These are phyloP conservation scores for Jimgerdemannia lactiflua DNA, from an alignment of 192 early-diverging fungal genomes.

Conservation along the genomic window DNA sequence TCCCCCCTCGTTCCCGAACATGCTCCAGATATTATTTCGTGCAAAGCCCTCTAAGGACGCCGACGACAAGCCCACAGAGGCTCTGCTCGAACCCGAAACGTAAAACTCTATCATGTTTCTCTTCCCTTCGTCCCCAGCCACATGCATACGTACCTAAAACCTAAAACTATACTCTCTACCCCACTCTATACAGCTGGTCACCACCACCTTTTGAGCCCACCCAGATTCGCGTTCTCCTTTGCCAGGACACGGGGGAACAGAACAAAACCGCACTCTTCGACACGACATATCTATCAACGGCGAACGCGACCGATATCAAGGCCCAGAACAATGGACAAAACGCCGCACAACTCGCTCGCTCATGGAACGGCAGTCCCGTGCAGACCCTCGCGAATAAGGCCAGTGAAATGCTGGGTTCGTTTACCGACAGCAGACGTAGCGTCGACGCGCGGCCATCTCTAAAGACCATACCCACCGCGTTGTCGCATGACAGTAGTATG, in stretches of 20 bases:
- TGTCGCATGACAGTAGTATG: neutral
- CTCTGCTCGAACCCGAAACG: slow-evolving; percentile 28
- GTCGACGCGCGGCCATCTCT: slow-evolving; percentile 14
- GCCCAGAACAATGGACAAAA: slow-evolving; percentile 24
- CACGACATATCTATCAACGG: slow-evolving; percentile 17
- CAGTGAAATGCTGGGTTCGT: slow-evolving; percentile 14
- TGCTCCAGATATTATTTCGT: neutral
- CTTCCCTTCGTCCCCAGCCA: neutral
- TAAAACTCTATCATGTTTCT: slow-evolving; percentile 1
- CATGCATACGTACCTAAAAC: neutral
- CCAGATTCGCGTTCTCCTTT: slow-evolving; percentile 46
- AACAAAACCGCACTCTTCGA: slow-evolving; percentile 43
- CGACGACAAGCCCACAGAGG: slow-evolving; percentile 18
- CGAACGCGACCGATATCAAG: slow-evolving; percentile 26
- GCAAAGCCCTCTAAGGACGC: slow-evolving; percentile 4
- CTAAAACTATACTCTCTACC: neutral
- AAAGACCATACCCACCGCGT: neutral
- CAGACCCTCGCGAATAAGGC: slow-evolving; percentile 19
- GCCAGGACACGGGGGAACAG: slow-evolving; percentile 29
- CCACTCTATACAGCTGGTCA: slow-evolving; percentile 33
- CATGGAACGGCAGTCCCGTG: slow-evolving; percentile 32
- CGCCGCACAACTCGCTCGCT: slow-evolving; percentile 21
- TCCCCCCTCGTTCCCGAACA: neutral
- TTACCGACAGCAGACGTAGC: slow-evolving; percentile 18
- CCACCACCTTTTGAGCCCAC: slow-evolving; percentile 30